A percentile compares a stretch with the other conserved stretches of the same genome.
phyloP scores from a whole-genome alignment of 2,329 filamentous ascomycete genomes.

The Botryotinia globosa region DNA sequence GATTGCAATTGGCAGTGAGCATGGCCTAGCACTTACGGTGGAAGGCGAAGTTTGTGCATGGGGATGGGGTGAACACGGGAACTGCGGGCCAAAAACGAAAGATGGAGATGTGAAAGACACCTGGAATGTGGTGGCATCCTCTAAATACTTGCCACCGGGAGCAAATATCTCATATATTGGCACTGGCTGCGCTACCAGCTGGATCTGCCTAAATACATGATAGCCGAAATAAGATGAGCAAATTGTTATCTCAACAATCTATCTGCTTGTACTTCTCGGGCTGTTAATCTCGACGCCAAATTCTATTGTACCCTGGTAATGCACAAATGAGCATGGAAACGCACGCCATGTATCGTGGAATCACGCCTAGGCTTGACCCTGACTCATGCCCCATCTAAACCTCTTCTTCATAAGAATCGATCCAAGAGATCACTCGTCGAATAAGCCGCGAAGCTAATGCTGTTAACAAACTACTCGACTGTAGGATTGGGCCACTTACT shows the following conservation, averaged over 20 bases:
- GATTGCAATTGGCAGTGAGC: conserved; percentile 87
- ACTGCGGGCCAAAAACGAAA: conserved; percentile 71
- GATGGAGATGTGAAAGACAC: conserved; percentile 65
- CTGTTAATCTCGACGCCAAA: neutral
- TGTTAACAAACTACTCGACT: conserved; percentile 30
- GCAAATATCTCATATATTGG: conserved; percentile 60
- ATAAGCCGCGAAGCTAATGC: conserved; percentile 36
- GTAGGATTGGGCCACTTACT: conserved; percentile 45
- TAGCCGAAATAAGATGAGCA: neutral
- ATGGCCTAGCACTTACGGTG: conserved; percentile 69
- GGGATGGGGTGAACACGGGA: conserved; percentile 98
- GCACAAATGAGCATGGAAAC: neutral
- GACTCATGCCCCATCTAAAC: neutral
- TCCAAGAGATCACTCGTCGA: conserved; percentile 32
- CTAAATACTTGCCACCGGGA: conserved; percentile 50
- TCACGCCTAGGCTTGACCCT: neutral
- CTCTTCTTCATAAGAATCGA: neutral
- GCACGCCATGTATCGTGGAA: neutral
- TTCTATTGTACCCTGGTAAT: neutral
- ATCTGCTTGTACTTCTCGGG: neutral
- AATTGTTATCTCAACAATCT: neutral
- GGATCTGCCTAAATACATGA: conserved; percentile 51
- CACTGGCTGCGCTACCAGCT: conserved; percentile 89
- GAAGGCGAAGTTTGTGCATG: conserved; percentile 71
- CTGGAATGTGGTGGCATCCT: conserved; percentile 65